These are phyloP conservation scores for Colletotrichum nymphaeae DNA, from an alignment of 2,329 filamentous ascomycete genomes.

Conservation along the genomic window DNA sequence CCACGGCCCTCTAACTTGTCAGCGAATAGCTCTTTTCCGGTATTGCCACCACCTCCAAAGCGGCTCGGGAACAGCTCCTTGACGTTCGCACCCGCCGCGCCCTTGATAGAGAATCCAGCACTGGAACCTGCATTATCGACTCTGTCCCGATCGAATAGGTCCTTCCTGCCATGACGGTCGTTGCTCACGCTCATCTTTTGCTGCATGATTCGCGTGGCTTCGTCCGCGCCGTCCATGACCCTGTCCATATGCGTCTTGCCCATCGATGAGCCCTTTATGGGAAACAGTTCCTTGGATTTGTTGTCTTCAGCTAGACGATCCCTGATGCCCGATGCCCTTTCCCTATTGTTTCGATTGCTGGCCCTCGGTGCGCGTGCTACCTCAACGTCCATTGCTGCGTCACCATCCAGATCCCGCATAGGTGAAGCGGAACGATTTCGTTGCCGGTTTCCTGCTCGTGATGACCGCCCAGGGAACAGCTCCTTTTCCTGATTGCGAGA, in stretches of 20 bases:
- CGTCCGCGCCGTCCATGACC: constrained; percentile 33
- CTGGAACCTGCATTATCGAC: constrained; percentile 59
- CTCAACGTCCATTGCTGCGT: constrained; percentile 49
- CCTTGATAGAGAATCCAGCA: constrained; percentile 74
- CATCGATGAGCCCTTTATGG: constrained; percentile 44
- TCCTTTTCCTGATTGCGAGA: constrained; percentile 66
- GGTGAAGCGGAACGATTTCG: constrained; percentile 67
- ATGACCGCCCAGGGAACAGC: constrained; percentile 64
- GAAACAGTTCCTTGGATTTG: constrained; percentile 53
- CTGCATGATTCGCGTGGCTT: constrained; percentile 41
- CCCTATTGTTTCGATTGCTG: constrained; percentile 49
- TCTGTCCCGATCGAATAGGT: constrained; percentile 65
- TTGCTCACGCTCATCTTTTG: constrained; percentile 39
- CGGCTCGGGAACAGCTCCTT: constrained; percentile 79
- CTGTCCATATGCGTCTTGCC: constrained; percentile 52
- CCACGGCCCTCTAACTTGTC: constrained; percentile 69
- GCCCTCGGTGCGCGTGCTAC: constrained; percentile 41
- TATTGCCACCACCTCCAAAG: constrained; percentile 61
- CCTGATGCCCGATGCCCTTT: constrained; percentile 47
- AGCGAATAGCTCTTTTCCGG: constrained; percentile 77
- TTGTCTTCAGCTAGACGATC: constrained; percentile 46
- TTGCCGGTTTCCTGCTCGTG: constrained; percentile 39
- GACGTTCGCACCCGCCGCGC: constrained; percentile 61
- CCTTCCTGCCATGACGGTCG: constrained; percentile 50
- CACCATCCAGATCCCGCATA: constrained; percentile 53